Base-by-base conservation (phyloP, 495 filamentous ascomycete genomes). In the Tetracladium marchalianum region DNA sequence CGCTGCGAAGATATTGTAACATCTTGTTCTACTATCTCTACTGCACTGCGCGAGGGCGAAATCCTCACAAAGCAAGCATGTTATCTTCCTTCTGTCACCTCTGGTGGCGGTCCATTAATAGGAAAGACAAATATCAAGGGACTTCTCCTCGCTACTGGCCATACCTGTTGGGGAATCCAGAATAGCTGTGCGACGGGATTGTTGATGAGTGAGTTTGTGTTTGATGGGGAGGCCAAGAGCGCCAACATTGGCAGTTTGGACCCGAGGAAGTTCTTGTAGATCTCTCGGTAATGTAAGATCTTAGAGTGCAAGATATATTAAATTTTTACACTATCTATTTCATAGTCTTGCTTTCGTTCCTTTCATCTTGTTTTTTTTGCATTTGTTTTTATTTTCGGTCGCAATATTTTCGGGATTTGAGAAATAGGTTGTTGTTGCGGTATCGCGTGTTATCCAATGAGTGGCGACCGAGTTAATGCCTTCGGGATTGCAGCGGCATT, bases 161-260 rank as follows among this genome's bases (percentile, higher is more conserved):
- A 98, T 66, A 95, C 87, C 3, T 97, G 92, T 64, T 97, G 92
- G 92, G 90, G 90, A 12, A 95, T 98, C 41, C 90, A 96, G 63
- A 98, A 98, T 71, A 88, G 80, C 2, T 88, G 90, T 4, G 93
- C 78, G 6, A 96, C 90, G 15, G 92, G 90, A 4, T 87, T 83
- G 69, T 64, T 94, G 32, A 84, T 98, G 67, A 85, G 83, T 47
- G 87, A 90, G 58, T 76, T 92, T 62, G 68, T 93, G 4, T 83
- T 90, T 56, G 87, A 93, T 45, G 88, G 88, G 8, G 70, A 73
- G 50, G 77, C 84, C 4, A 84, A 66, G 59, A 90, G 85, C 47
- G 88, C 86, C 11, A 80, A 81, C 51, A 76, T 90, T 38, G 70
- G 65, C 13, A 74, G 73, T 22, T 62, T 92, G 51, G 82, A 90